phyloP scores from a whole-genome alignment of 768 basidiomycete genomes.

The Mycena haematopus region DNA sequence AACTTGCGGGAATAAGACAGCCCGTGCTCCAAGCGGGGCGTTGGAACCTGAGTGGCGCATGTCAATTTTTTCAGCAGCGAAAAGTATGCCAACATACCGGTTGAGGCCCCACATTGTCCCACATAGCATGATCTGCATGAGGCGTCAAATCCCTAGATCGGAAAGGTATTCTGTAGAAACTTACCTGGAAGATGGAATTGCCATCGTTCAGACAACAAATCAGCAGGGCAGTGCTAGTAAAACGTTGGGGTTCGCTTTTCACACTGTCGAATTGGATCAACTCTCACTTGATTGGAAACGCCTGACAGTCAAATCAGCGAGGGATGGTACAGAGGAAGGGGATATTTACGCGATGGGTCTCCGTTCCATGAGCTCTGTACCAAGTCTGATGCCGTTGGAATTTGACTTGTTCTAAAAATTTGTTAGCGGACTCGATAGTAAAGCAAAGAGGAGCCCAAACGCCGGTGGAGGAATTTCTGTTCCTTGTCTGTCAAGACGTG shows the following conservation, averaged over 20 bases:
- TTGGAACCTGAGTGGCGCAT: slow-evolving; percentile 48
- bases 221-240: slow-evolving; percentile 63
- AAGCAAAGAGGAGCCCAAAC: slow-evolving; percentile 47
- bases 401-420: slow-evolving; percentile 63
- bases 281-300: slow-evolving; percentile 72
- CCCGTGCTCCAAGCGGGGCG: slow-evolving; percentile 77
- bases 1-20: slow-evolving; percentile 71
- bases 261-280: not conserved
- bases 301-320: slow-evolving; percentile 43
- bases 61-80: slow-evolving; percentile 3
- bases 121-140: slow-evolving; percentile 64
- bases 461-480: slow-evolving; percentile 67
- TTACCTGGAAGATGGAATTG: slow-evolving; percentile 82
- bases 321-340: not conserved
- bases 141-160: not conserved
- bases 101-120: slow-evolving; percentile 85
- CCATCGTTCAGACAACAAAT: slow-evolving; percentile 77
- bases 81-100: slow-evolving; percentile 43
- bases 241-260: slow-evolving; percentile 7
- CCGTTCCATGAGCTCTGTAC: slow-evolving; percentile 87
- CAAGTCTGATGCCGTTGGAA: slow-evolving; percentile 79
- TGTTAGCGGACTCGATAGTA: not conserved
- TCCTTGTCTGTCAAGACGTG: slow-evolving; percentile 73
- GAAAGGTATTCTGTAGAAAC: not conserved
- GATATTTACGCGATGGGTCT: slow-evolving; percentile 70